A percentile compares a stretch with the other conserved stretches of the same genome.
phyloP scores from a whole-genome alignment of 805 yeast genomes.

The Jamesozyma gamospora region DNA sequence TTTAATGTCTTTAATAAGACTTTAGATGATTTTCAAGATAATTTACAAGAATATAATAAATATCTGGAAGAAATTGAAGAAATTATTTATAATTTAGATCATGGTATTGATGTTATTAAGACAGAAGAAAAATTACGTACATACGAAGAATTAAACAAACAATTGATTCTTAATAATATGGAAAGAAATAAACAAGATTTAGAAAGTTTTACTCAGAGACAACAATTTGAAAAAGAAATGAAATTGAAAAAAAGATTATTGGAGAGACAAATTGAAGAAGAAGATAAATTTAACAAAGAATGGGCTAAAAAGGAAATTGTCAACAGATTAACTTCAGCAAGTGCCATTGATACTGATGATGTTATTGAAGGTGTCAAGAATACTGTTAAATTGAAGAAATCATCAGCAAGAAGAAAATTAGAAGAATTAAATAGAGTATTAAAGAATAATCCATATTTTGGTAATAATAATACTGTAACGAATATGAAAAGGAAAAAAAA shows the following conservation, averaged over 20 bases:
- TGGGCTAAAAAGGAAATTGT: slow-evolving; percentile 48
- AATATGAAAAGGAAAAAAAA: slow-evolving; percentile 7
- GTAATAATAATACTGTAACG: slow-evolving; percentile 16
- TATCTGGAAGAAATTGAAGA: slow-evolving; percentile 81
- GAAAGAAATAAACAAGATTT: slow-evolving; percentile 62
- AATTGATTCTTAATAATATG: slow-evolving; percentile 67
- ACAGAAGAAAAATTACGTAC: slow-evolving; percentile 58
- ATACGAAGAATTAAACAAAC: slow-evolving; percentile 65
- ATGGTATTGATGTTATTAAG: slow-evolving; percentile 56
- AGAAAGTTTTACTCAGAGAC: slow-evolving; percentile 50
- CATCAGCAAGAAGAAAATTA: slow-evolving; percentile 50
- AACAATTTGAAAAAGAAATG: slow-evolving; percentile 62
- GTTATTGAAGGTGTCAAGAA: slow-evolving; percentile 44
- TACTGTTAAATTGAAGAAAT: slow-evolving; percentile 46
- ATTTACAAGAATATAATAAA: slow-evolving; percentile 52
- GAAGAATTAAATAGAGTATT: slow-evolving; percentile 33
- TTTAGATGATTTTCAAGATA: slow-evolving; percentile 53
- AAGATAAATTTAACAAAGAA: slow-evolving; percentile 43
- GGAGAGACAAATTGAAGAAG: slow-evolving; percentile 58
- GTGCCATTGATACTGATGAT: slow-evolving; percentile 34
- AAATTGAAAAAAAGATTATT: slow-evolving; percentile 39
- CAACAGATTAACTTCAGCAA: slow-evolving; percentile 34
- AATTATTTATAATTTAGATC: slow-evolving; percentile 63
- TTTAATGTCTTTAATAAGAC: slow-evolving; percentile 70
- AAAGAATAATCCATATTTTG: slow-evolving; percentile 29